Evolutionary conservation across 306 rosid genomes (phyloP), one percentile per base, ranked within the genome.

Genomic region (Cucurbita moschata): DNA sequence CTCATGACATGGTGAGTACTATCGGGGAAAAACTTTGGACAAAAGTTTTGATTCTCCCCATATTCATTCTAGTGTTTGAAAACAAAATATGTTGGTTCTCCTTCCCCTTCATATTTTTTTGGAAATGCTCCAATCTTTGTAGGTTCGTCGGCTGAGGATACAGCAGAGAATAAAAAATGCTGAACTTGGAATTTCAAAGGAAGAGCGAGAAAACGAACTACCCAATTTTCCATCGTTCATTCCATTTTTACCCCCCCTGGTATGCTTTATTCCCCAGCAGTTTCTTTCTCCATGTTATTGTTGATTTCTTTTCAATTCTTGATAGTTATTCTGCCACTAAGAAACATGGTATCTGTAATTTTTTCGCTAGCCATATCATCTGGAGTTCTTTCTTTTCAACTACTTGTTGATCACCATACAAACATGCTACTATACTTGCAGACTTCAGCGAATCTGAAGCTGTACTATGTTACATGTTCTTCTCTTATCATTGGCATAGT

Each of bases 161-260:
- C 98, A 93, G 37, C 97, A 93, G 75, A 87, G 98, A 73, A 83
- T 93, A 57, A 93, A 89, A 83, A 90, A 43, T 56, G 88, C 89
- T 23, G 97, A 89, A 80, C 86, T 88, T 61, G 97, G 97, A 67
- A 77, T 79, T 75, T 71, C 59, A 15, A 75, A 58, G 38, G 97
- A 88, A 63, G 88, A 85, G 84, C 92, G 59, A 79, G 98, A 94
- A 77, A 86, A 84, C 65, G 98, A 94, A 81, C 94, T 94, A 81
- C 98, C 97, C 15, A 79, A 87, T 75, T 90, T 94, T 73, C 98
- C 96, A 71, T 94, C 98, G 4, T 94, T 91, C 82, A 94, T 94
- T 75, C 98, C 98, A 13, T 94, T 94, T 82, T 87, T 94, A 90
- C 98, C 98, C 80, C 98, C 97, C 60, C 75, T 90, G 87, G 98